phyloP scores from a whole-genome alignment of 257 asterid genomes.

The Fraxinus anomala region DNA sequence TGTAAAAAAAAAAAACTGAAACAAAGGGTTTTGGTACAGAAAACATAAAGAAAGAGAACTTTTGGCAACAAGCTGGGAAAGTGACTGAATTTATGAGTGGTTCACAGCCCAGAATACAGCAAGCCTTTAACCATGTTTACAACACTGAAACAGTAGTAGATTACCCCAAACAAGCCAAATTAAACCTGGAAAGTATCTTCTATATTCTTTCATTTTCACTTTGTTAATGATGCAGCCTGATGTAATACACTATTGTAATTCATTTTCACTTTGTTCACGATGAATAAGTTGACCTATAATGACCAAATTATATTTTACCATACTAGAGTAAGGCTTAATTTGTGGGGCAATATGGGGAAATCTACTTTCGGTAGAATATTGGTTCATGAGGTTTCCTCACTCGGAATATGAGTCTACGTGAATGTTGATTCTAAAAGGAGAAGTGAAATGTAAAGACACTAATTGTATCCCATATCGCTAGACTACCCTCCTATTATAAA shows the following conservation, averaged over 20 bases:
- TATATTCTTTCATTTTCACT: constrained; percentile 25
- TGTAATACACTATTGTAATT: background rate
- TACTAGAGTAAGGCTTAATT: too few species aligned
- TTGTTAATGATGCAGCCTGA: background rate
- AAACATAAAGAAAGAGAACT: constrained; percentile 36
- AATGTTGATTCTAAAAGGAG: too few species aligned
- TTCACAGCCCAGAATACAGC: constrained; percentile 33
- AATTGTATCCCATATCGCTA: too few species aligned
- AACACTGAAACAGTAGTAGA: constrained; percentile 37
- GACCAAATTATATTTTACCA: too few species aligned
- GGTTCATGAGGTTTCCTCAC: too few species aligned
- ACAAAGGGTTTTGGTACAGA: constrained; percentile 16
- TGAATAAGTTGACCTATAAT: background rate
- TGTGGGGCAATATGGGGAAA: too few species aligned
- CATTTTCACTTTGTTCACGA: background rate
- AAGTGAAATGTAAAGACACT: too few species aligned
- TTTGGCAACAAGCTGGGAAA: constrained; percentile 28
- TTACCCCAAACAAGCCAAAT: constrained; percentile 28
- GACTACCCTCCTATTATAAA: too few species aligned
- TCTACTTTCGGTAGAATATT: too few species aligned
- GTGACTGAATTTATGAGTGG: constrained; percentile 18
- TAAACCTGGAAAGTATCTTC: constrained; percentile 31
- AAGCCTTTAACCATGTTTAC: background rate
- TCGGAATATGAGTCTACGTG: too few species aligned
- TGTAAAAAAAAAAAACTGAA: background rate